Conservation (phyloP, 805 yeast genomes). For the Ogataea haglerorum region DNA sequence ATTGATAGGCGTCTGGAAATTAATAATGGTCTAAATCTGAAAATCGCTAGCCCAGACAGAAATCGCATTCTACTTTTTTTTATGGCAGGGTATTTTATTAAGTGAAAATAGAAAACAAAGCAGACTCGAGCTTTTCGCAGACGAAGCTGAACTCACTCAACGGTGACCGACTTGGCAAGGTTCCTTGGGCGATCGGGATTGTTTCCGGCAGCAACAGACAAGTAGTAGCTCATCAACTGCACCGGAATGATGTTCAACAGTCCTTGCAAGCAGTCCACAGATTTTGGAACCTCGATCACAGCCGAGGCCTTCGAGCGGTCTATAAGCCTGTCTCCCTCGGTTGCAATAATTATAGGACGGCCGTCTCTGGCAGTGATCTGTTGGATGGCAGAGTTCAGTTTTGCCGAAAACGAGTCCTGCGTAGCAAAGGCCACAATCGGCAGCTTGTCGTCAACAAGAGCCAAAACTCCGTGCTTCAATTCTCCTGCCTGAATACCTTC, state of each 20-base stretch:
- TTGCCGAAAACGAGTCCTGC: constrained; percentile 92
- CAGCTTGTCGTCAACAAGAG: constrained; percentile 87
- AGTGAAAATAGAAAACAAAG: constrained; percentile 9
- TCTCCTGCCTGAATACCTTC: constrained; percentile 99
- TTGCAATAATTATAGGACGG: constrained; percentile 89
- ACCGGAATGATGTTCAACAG: constrained; percentile 89
- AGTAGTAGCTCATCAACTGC: constrained; percentile 95
- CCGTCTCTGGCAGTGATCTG: constrained; percentile 98
- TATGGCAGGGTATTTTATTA: constrained; percentile 10
- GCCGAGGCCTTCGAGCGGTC: constrained; percentile 55
- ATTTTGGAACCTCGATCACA: constrained; percentile 85
- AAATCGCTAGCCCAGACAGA: constrained; percentile 1
- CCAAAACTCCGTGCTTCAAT: constrained; percentile 96
- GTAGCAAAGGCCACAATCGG: constrained; percentile 97
- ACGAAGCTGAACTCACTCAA: constrained; percentile 54
- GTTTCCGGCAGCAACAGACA: constrained; percentile 90
- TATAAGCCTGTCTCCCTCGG: constrained; percentile 70
- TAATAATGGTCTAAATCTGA: background rate
- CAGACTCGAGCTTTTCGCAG: background rate
- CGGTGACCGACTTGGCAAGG: constrained; percentile 97
- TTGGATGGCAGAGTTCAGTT: constrained; percentile 90
- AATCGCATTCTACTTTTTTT: constrained; percentile 6
- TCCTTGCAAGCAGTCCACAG: constrained; percentile 98
- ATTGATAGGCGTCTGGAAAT: constrained; percentile 1
- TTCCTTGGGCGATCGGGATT: constrained; percentile 99